These are phyloP conservation scores for Mycosphaerella sp. DNA, from an alignment of 2,329 filamentous ascomycete genomes.

Conservation along the genomic window DNA sequence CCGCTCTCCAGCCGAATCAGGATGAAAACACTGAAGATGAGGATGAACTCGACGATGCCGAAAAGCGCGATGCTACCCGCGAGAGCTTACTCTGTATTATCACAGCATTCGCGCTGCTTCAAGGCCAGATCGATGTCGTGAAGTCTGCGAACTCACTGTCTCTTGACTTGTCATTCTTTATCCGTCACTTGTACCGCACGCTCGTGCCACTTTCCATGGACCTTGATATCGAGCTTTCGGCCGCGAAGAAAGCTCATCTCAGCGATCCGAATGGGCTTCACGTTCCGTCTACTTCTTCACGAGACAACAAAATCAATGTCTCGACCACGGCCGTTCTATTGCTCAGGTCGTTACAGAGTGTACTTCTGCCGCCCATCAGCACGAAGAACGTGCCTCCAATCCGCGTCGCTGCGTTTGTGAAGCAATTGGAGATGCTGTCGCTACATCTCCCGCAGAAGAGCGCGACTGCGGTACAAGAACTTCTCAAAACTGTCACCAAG, in stretches of 20 bases:
- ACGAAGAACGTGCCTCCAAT: conserved; percentile 70
- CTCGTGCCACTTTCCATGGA: conserved; percentile 73
- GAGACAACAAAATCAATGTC: conserved; percentile 70
- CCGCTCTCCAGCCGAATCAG: conserved; percentile 42
- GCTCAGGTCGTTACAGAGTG: conserved; percentile 73
- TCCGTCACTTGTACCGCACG: conserved; percentile 83
- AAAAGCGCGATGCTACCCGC: conserved; percentile 65
- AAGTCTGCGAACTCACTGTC: conserved; percentile 75
- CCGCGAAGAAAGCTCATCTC: conserved; percentile 66
- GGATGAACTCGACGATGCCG: conserved; percentile 40
- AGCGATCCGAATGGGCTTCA: conserved; percentile 49
- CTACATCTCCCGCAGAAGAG: conserved; percentile 91
- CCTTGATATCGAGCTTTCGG: conserved; percentile 75
- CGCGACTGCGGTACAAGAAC: conserved; percentile 66
- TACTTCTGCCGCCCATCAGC: conserved; percentile 69
- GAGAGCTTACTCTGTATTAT: conserved; percentile 91
- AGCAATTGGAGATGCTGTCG: conserved; percentile 75
- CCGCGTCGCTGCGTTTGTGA: conserved; percentile 84
- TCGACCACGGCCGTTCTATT: conserved; percentile 92
- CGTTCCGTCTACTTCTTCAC: conserved; percentile 38
- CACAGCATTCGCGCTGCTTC: conserved; percentile 91
- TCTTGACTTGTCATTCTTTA: conserved; percentile 92
- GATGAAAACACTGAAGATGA: conserved; percentile 40
- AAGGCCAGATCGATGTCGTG: conserved; percentile 77
- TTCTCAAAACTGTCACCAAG: conserved; percentile 72